Conservation (phyloP, 352 stramenopile species). For the Phytopythium boreale region DNA sequence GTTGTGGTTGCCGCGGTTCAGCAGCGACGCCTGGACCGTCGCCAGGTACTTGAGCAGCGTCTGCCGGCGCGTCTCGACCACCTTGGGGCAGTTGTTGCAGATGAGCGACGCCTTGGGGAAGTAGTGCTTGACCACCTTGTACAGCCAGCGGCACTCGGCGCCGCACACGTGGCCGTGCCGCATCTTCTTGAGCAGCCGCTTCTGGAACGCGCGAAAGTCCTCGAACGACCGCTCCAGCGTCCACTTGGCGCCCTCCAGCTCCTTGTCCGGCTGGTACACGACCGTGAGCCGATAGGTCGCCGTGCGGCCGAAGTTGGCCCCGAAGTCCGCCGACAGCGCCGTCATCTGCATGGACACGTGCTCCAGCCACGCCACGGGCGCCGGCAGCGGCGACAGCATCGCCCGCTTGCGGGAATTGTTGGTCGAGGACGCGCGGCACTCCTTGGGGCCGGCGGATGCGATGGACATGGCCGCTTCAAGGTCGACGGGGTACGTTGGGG, state of each 20-base stretch:
- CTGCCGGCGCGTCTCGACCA: slow-evolving; percentile 27
- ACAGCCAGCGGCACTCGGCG: slow-evolving; percentile 64
- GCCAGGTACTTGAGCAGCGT: slow-evolving; percentile 34
- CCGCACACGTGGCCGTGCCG: slow-evolving; percentile 52
- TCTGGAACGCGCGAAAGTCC: slow-evolving; percentile 45
- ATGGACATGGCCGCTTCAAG: not conserved
- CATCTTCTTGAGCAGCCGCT: slow-evolving; percentile 40
- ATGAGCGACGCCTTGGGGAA: slow-evolving; percentile 53
- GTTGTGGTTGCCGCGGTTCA: slow-evolving; percentile 34
- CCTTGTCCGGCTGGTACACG: slow-evolving; percentile 17
- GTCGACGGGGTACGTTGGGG: not conserved
- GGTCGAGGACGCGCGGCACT: slow-evolving; percentile 5
- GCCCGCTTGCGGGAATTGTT: slow-evolving; percentile 18
- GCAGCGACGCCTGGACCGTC: slow-evolving; percentile 31
- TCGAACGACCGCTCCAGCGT: slow-evolving; percentile 37
- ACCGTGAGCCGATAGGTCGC: slow-evolving; percentile 34
- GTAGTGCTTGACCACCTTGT: slow-evolving; percentile 57
- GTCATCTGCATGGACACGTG: slow-evolving; percentile 24
- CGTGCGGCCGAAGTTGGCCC: slow-evolving; percentile 14
- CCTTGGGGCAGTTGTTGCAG: slow-evolving; percentile 29
- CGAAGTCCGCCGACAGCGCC: slow-evolving; percentile 10
- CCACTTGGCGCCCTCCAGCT: slow-evolving; percentile 29
- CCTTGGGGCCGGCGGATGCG: not conserved
- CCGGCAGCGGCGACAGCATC: slow-evolving; percentile 18
- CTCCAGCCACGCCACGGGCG: slow-evolving; percentile 32